Base-by-base conservation (phyloP, 805 yeast species). In the Schwanniomyces vanrijiae region DNA sequence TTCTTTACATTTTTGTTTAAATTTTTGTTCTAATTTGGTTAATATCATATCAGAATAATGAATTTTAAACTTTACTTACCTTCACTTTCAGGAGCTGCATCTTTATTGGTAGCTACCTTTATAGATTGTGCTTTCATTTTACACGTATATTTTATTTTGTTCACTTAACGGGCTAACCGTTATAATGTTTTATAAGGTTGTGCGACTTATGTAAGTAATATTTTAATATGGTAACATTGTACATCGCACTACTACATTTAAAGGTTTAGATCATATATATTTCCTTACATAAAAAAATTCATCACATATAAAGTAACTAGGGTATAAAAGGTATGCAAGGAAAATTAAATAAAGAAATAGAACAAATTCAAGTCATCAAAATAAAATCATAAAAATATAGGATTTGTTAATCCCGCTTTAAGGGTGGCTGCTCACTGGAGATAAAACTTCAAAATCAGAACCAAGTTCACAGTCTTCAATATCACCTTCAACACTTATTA, bases 1-100 rank as follows among this genome's bases (percentile, higher is more conserved):
- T 42, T 84, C 91, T 56, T 75, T 76, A 68, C 95, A 88, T 65
- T 87, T 86, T 53, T 78, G 82, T 52, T 76, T 78, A 62, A 80
- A 77, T 37, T 62, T 64, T 55, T 68, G 70, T 43, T 71, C 76
- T 68, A 28, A 11, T 19, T 25, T 26, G 24, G 45, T 48, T 51
- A 45, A 42, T 46, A 45, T 5, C 21, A 26, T 8, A 31, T 5
- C n/a, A 19, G 28, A 19, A 11, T 24, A 28, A 22, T 13, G 18
- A 24, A 14, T 38, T 6, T 7, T 3, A 16, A 10, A 21, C 7
- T 10, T 11, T 3, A 64, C 76, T 47, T 68, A 68, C 76, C 75
- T 58, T 71, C 75, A 41, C 68, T 67, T 37, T 68, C 76, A 5
- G 73, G 71, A 2, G 65, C 67, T 21, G 62, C 49, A 18, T 65